Evolutionary conservation across 371 early-diverging fungal species (phyloP), one percentile per base, ranked within the genome.

Genomic region (Mortierella sp.): DNA sequence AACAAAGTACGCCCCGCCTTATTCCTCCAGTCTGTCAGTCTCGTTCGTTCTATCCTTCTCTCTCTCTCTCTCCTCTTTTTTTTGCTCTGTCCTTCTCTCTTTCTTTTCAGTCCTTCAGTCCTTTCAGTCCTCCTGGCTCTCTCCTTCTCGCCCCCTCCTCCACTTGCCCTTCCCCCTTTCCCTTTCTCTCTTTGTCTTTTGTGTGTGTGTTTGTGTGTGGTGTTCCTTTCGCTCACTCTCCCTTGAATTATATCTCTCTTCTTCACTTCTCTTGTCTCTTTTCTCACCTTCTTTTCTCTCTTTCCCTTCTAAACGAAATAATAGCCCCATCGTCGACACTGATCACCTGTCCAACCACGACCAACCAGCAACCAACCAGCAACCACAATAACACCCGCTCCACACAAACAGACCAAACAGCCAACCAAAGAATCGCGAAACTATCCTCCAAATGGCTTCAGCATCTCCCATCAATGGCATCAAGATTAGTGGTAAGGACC

Each of bases 401-500:
- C 47, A 52, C 45, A 52, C 54, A 24, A 13, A 54, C 70, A 26
- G 24, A 68, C 70, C 38, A 5, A 38, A 13, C 68, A 70, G 28
- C 74, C 38, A 48, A 21, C 58, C 54, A 44, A 42, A 54, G 45
- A 26, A 57, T 58, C 58, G 44, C 55, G 57, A 74, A 74, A 42
- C 52, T 45, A 71, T 48, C 24, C 24, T 68, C 68, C 24, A 68
- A 68, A 78, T 78, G 78, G 71, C 78, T 48, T 78, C 77, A 54
- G 47, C 72, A 48, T 70, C 77, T 44, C 78, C 78, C 60, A 77
- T 77, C 78, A 77, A 77, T 71, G 78, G 78, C 60, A 44, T 77
- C 78, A 77, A 77, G 78, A 77, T 77, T 60, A 77, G 78, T 72
- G 78, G 78, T 77, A 77, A 77, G 78, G 28, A 58, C 48, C 58